Evolutionary conservation across 2,329 filamentous ascomycete genomes (phyloP).

Genomic region (Elsinoe perseae): DNA sequence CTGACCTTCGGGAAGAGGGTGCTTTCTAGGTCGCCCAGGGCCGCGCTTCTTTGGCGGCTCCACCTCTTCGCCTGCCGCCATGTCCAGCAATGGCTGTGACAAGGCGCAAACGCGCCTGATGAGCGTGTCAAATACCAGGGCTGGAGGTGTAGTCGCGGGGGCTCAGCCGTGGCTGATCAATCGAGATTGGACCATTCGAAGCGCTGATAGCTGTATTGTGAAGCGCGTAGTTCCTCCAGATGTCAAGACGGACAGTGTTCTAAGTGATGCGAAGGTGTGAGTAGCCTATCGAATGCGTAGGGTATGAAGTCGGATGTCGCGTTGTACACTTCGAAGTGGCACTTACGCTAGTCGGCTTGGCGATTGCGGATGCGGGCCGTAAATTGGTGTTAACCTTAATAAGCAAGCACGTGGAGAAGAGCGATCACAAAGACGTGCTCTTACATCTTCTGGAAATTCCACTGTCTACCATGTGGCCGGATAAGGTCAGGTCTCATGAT

Average conservation of each 20-base stretch:
- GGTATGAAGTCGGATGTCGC: constrained; percentile 1
- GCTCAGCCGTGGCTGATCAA: constrained; percentile 11
- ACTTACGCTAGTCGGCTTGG: constrained; percentile 1
- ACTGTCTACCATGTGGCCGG: neutral
- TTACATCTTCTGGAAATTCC: neutral
- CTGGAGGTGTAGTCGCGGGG: neutral
- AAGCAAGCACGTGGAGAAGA: neutral
- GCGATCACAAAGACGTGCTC: constrained; percentile 6
- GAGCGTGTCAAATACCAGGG: constrained; percentile 6
- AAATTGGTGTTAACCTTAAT: neutral
- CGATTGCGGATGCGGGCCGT: neutral
- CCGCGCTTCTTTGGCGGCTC: constrained; percentile 24
- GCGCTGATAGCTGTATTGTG: neutral
- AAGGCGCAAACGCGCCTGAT: constrained; percentile 13
- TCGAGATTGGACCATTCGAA: neutral
- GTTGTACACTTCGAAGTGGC: constrained; percentile 14
- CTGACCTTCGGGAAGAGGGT: constrained; percentile 29
- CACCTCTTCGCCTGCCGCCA: neutral
- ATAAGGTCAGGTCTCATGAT: neutral
- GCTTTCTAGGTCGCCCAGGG: constrained; percentile 24
- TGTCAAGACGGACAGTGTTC: neutral
- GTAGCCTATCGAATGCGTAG: neutral
- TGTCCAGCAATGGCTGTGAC: constrained; percentile 10
- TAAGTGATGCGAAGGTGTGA: neutral
- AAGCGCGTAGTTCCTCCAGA: neutral